These are phyloP conservation scores for Pelagomonas calceolata DNA, from an alignment of 108 stramenopile species.

Conservation along the genomic window DNA sequence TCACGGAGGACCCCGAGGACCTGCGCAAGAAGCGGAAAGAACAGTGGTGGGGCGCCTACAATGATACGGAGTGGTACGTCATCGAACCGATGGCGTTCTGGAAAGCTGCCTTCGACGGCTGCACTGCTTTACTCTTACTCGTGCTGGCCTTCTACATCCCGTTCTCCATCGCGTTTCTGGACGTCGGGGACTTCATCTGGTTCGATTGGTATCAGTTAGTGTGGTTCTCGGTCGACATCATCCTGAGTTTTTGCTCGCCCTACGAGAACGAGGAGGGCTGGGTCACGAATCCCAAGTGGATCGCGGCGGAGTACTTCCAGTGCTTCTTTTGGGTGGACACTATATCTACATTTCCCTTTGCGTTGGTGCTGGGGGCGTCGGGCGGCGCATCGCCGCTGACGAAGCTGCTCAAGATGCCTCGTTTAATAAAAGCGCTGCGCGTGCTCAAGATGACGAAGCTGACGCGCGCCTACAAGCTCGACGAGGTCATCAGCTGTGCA, in stretches of 20 bases:
- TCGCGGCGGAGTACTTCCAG: neutral
- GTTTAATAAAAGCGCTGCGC: neutral
- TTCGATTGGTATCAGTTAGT: neutral
- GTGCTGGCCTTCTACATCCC: neutral
- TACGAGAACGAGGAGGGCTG: neutral
- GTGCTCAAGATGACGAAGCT: too few relatives aligned
- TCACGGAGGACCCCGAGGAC: too few relatives aligned
- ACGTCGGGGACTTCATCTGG: neutral
- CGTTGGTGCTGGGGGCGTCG: neutral
- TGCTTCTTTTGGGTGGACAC: neutral
- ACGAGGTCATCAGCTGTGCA: too few relatives aligned
- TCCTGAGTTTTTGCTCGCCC: neutral
- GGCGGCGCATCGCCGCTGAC: neutral
- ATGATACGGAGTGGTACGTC: neutral
- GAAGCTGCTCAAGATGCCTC: neutral
- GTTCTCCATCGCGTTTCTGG: neutral
- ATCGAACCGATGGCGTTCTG: neutral
- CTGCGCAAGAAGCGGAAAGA: too few relatives aligned
- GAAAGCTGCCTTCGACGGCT: neutral
- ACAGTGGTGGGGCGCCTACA: too few relatives aligned
- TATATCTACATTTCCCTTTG: neutral
- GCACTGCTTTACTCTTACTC: neutral
- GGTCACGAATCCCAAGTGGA: neutral
- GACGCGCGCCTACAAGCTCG: too few relatives aligned
- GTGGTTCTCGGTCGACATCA: neutral